Evolutionary conservation across 2,329 filamentous ascomycete species (phyloP), one percentile per base, ranked within the genome.

Genomic region (Ophiostoma populinum): DNA sequence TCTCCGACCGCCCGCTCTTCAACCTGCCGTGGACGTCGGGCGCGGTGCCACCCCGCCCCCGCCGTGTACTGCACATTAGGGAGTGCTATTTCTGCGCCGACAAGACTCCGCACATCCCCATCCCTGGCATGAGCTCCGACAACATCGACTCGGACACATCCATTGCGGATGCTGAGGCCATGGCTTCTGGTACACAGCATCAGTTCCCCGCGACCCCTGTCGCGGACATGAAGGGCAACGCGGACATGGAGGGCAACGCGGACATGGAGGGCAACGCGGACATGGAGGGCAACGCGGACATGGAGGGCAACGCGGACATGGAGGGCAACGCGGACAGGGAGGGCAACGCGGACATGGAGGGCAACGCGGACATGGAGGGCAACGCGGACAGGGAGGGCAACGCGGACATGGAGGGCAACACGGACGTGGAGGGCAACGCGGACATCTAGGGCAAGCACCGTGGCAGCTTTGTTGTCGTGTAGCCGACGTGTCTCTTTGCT

Each of bases 391-490:
- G 19, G 5, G 21, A 19, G 7, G 21, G 15, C 31, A 11, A 10
- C 21, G 24, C 31, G 10, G 22, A 22, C 21, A 22, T 11, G 30
- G 13, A 24, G 3, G 12, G 20, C 4, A 15, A 24, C 20, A 16
- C 30, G 12, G n/a, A 24, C 19, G 19, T 20, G 13, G 19, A 32
- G 18, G 12, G 18, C 10, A 7, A 32, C 29, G 9, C 10, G 9
- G 24, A 10, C 10, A 24, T 2, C 13, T 6, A 27, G 24, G 12
- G 11, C 30, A 32, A 32, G 20, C 30, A 25, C 19, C 16, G 24
- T 13, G 19, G n/a, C 6, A 35, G 21, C 26, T 25, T 36, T 36
- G 34, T 31, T 19, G 21, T 36, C 10, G 22, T 33, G 17, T 30
- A 32, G 20, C n/a, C n/a, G n/a, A n/a, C n/a, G n/a, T n/a, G n/a